These are phyloP conservation scores for Pyrus hybrid DNA, from an alignment of 331 rosid genomes.

Conservation along the genomic window DNA sequence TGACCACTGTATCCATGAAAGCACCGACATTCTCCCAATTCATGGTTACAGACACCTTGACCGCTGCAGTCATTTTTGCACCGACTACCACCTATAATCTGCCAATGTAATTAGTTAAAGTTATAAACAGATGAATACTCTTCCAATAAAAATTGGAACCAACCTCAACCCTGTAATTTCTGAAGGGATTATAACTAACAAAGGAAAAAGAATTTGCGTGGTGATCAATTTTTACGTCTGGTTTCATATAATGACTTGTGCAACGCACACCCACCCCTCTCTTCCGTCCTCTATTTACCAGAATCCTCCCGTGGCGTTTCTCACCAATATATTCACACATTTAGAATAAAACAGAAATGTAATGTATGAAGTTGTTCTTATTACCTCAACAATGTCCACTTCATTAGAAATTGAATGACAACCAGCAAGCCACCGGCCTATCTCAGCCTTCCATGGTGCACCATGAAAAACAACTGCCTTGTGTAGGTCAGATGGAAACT, in stretches of 20 bases:
- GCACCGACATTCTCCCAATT: constrained; percentile 84
- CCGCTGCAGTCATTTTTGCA: constrained; percentile 82
- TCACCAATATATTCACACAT: neutral
- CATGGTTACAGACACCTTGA: constrained; percentile 73
- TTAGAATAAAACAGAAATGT: neutral
- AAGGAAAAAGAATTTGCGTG: too few relatives aligned
- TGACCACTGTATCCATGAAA: constrained; percentile 81
- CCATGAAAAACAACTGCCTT: constrained; percentile 58
- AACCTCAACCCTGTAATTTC: too few relatives aligned
- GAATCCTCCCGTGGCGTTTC: neutral
- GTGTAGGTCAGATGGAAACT: constrained; percentile 64
- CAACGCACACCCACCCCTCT: neutral
- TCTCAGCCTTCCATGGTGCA: constrained; percentile 89
- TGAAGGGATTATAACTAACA: too few relatives aligned
- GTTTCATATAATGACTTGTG: neutral
- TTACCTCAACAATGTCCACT: constrained; percentile 78
- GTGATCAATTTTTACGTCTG: neutral
- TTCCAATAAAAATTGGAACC: neutral
- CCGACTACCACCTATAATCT: constrained; percentile 60
- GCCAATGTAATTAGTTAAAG: constrained; percentile 14
- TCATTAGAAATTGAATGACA: constrained; percentile 51
- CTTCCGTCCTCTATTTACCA: neutral
- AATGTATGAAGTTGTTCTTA: neutral
- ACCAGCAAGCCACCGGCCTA: constrained; percentile 90
- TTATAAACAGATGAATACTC: neutral